Percentiles rank a stretch among this genome's conserved stretches.
phyloP scores from a whole-genome alignment of 2,329 filamentous ascomycete species.

The Xylariaceae sp. region DNA sequence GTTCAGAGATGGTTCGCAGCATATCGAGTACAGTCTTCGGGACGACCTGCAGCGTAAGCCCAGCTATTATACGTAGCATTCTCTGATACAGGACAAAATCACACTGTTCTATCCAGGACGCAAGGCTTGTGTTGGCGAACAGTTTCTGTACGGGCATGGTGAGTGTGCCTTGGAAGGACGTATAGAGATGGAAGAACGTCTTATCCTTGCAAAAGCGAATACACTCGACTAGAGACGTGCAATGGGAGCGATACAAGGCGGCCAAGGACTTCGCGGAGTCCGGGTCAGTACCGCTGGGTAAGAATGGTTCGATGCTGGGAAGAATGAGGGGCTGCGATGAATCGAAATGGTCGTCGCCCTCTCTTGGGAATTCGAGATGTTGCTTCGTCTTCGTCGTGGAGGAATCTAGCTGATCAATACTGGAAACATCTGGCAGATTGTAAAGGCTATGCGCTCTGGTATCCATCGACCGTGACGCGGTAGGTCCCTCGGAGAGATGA shows the following conservation, averaged over 20 bases:
- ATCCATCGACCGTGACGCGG: constrained; percentile 23
- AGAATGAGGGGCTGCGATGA: constrained; percentile 69
- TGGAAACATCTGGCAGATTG: constrained; percentile 51
- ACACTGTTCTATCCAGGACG: constrained; percentile 90
- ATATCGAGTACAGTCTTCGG: constrained; percentile 84
- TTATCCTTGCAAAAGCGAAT: constrained; percentile 96
- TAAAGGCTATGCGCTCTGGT: constrained; percentile 49
- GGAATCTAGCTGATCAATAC: constrained; percentile 54
- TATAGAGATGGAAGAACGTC: constrained; percentile 91
- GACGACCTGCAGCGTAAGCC: constrained; percentile 85
- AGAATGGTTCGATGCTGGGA: constrained; percentile 79
- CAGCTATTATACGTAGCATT: constrained; percentile 87
- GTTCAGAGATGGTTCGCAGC: constrained; percentile 78
- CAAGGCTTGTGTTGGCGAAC: constrained; percentile 72
- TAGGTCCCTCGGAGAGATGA: constrained; percentile 31
- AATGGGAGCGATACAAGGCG: constrained; percentile 88
- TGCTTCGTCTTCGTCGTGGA: constrained; percentile 54
- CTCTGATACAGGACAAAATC: constrained; percentile 95
- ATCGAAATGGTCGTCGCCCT: constrained; percentile 49
- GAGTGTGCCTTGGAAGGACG: constrained; percentile 90
- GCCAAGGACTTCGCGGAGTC: constrained; percentile 82
- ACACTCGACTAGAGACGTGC: constrained; percentile 90
- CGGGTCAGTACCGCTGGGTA: constrained; percentile 74
- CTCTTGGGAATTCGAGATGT: constrained; percentile 56
- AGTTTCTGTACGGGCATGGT: constrained; percentile 96